Conservation (phyloP, 495 filamentous ascomycete genomes). For the Hypomontagnella submonticulosa region DNA sequence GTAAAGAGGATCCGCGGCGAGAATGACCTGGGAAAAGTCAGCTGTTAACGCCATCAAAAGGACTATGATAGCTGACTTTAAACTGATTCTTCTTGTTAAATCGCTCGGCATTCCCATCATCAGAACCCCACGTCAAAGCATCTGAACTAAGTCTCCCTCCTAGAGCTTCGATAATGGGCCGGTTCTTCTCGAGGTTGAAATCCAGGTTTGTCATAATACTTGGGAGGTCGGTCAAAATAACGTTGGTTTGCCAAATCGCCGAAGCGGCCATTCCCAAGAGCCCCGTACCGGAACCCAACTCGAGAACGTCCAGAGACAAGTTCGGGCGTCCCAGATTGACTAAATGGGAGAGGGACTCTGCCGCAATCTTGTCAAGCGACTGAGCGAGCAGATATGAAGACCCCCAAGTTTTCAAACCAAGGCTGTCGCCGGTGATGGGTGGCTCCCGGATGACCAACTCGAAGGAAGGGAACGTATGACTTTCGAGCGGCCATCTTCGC, state of each 20-base stretch:
- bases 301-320: slow-evolving; percentile 54
- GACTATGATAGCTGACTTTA: slow-evolving; percentile 46
- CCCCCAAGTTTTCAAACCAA: slow-evolving; percentile 94
- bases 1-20: slow-evolving; percentile 60
- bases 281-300: slow-evolving; percentile 74
- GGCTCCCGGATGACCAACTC: slow-evolving; percentile 84
- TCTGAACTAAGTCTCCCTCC: slow-evolving; percentile 54
- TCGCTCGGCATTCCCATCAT: slow-evolving; percentile 46
- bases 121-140: slow-evolving; percentile 56
- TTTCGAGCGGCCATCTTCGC: slow-evolving; percentile 74
- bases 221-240: slow-evolving; percentile 60
- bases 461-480: slow-evolving; percentile 49
- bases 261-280: slow-evolving; percentile 66
- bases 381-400: slow-evolving; percentile 87
- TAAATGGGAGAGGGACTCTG: slow-evolving; percentile 52
- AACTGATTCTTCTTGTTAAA: slow-evolving; percentile 52
- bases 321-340: slow-evolving; percentile 34
- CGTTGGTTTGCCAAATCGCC: slow-evolving; percentile 53
- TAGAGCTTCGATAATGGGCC: slow-evolving; percentile 41
- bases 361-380: slow-evolving; percentile 64
- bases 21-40: slow-evolving; percentile 50
- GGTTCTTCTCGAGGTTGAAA: slow-evolving; percentile 54
- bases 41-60: neutral
- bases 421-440: slow-evolving; percentile 82
- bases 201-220: slow-evolving; percentile 57